Percentiles rank a stretch among this genome's conserved stretches.
Evolutionary conservation across 2,329 filamentous ascomycete genomes (phyloP).

Genomic region (Colletotrichum lindemuthianum): DNA sequence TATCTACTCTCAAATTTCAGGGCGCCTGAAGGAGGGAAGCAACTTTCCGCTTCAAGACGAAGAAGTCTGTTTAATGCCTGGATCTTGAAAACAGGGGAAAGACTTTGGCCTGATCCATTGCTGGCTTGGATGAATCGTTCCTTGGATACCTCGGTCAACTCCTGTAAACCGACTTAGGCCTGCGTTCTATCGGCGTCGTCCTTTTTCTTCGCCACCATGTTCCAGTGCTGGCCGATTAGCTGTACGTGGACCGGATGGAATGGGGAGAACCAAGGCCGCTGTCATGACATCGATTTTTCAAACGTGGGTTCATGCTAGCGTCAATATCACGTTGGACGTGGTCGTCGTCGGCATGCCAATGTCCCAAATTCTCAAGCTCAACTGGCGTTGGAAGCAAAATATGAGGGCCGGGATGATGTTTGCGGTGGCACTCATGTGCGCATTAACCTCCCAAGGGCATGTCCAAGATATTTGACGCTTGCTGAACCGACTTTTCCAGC

Average conservation of each 20-base stretch:
- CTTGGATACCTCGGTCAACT: no score
- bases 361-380: slow-evolving; percentile 49
- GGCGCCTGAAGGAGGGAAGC: no score
- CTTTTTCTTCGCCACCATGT: slow-evolving; percentile 52
- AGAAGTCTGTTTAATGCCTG: no score
- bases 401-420: slow-evolving; percentile 57
- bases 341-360: slow-evolving; percentile 59
- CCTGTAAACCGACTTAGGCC: slow-evolving; percentile 49
- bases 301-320: slow-evolving; percentile 57
- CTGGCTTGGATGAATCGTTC: no score
- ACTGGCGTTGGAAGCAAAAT: slow-evolving; percentile 55
- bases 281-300: slow-evolving; percentile 56
- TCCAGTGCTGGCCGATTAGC: slow-evolving; percentile 58
- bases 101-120: no score
- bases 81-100: no score
- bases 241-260: slow-evolving; percentile 63
- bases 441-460: background rate
- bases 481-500: background rate
- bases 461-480: background rate
- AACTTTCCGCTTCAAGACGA: no score
- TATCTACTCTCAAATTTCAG: no score
- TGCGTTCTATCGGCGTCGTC: slow-evolving; percentile 47
- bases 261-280: slow-evolving; percentile 54
- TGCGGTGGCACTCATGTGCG: slow-evolving; percentile 22
- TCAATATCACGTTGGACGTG: slow-evolving; percentile 59